Evolutionary conservation across 805 yeast species (phyloP).

Genomic region (Pichia nakasei): DNA sequence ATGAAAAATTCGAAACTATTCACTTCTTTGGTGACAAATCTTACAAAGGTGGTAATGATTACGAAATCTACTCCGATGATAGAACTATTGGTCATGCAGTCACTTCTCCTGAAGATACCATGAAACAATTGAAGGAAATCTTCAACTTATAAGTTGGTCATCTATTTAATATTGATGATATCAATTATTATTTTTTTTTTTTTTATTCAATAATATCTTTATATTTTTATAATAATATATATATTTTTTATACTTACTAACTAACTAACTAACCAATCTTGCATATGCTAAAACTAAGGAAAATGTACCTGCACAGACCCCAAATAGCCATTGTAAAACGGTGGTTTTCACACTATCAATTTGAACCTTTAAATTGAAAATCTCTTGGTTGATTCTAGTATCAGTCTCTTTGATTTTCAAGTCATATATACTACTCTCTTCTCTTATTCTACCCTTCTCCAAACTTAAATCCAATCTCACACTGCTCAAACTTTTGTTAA

Average conservation of each 20-base stretch:
- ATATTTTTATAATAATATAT: background rate
- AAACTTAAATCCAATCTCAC: conserved; percentile 84
- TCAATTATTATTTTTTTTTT: background rate
- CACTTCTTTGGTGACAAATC: conserved; percentile 99
- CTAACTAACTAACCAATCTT: conserved; percentile 45
- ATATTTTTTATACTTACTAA: no score
- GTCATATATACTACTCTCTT: conserved; percentile 88
- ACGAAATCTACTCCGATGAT: conserved; percentile 84
- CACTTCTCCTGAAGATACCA: conserved; percentile 81
- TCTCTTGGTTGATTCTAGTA: conserved; percentile 90
- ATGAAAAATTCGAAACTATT: conserved; percentile 76
- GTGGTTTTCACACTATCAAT: conserved; percentile 93
- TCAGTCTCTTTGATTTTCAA: conserved; percentile 90
- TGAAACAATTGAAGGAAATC: conserved; percentile 71
- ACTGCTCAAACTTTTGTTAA: conserved; percentile 81
- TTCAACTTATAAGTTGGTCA: conserved; percentile 40
- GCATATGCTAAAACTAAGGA: conserved; percentile 90
- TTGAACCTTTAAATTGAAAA: conserved; percentile 89
- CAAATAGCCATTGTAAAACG: conserved; percentile 96
- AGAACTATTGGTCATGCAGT: conserved; percentile 98
- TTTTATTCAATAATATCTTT: background rate
- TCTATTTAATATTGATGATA: background rate
- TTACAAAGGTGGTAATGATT: conserved; percentile 96
- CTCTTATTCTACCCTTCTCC: conserved; percentile 93
- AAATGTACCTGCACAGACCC: conserved; percentile 97